Percentiles rank a stretch among this genome's conserved stretches.
phyloP scores from a whole-genome alignment of 371 early-diverging fungal species.

The Apophysomyces ossiformis region DNA sequence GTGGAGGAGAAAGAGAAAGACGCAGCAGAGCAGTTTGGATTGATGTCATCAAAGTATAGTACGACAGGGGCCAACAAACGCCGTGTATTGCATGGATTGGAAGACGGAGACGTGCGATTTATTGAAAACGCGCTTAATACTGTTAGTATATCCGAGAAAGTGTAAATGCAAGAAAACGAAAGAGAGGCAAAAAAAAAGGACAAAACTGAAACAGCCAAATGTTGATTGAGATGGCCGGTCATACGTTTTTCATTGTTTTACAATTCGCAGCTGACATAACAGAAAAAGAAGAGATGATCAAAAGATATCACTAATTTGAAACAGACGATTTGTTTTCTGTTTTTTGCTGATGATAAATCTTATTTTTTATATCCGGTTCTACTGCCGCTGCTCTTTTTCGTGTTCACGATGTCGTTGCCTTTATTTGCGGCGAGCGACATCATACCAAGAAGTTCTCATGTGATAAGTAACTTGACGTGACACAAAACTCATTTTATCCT shows the following conservation, averaged over 20 bases:
- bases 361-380: neutral
- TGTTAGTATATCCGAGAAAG: slow-evolving; percentile 22
- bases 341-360: no score
- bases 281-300: no score
- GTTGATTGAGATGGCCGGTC: no score
- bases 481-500: neutral
- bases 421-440: neutral
- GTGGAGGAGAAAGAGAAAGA: neutral
- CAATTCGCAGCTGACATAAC: no score
- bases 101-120: slow-evolving; percentile 52
- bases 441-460: slow-evolving; percentile 2
- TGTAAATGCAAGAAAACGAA: neutral
- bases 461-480: neutral
- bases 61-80: slow-evolving; percentile 37
- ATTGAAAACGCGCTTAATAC: slow-evolving; percentile 52
- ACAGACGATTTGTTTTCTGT: no score
- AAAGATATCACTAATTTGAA: no score
- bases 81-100: slow-evolving; percentile 45
- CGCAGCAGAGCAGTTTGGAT: slow-evolving; percentile 37
- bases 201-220: no score
- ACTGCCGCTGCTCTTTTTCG: neutral
- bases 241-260: no score
- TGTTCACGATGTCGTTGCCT: neutral
- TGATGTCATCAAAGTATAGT: slow-evolving; percentile 11
- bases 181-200: neutral